Evolutionary conservation across 176 grass and related monocot species (phyloP).

Genomic region (Typha latifolia): DNA sequence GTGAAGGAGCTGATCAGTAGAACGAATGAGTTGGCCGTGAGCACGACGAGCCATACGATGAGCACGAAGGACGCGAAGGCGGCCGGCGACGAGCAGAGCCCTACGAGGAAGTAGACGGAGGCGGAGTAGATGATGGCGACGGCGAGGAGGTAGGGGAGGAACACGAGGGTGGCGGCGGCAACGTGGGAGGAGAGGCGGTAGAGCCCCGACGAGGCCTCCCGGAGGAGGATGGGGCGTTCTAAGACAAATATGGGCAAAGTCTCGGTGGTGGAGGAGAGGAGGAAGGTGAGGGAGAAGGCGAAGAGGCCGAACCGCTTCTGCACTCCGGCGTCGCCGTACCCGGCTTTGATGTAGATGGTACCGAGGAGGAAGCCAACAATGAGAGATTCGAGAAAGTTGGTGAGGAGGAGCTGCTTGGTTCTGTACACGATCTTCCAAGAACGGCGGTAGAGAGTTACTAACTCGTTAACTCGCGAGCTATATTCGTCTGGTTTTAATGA

Average conservation of each 20-base stretch:
- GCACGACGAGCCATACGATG: constrained; percentile 73
- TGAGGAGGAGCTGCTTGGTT: constrained; percentile 81
- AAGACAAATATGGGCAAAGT: constrained; percentile 80
- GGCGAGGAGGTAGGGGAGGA: constrained; percentile 78
- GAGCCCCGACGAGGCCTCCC: constrained; percentile 64
- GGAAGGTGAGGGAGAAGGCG: constrained; percentile 94
- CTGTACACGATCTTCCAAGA: constrained; percentile 86
- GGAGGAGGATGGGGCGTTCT: constrained; percentile 77
- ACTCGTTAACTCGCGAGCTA: constrained; percentile 47
- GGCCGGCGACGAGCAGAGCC: constrained; percentile 47
- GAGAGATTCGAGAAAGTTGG: constrained; percentile 64
- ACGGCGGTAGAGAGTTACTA: constrained; percentile 48
- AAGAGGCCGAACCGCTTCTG: constrained; percentile 85
- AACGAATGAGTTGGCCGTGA: constrained; percentile 81
- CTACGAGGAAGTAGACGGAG: constrained; percentile 77
- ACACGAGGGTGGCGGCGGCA: constrained; percentile 56
- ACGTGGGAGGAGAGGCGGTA: constrained; percentile 85
- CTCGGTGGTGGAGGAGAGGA: constrained; percentile 81
- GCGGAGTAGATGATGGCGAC: constrained; percentile 70
- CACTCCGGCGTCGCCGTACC: constrained; percentile 47
- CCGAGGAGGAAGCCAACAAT: constrained; percentile 73
- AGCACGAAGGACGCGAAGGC: constrained; percentile 68
- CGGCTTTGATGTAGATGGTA: constrained; percentile 71
- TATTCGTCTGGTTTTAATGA: constrained; percentile 5
- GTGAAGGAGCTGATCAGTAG: constrained; percentile 75